Conservation (phyloP, 129 eudicot species). For the Rutidosis leptorrhynchoides region DNA sequence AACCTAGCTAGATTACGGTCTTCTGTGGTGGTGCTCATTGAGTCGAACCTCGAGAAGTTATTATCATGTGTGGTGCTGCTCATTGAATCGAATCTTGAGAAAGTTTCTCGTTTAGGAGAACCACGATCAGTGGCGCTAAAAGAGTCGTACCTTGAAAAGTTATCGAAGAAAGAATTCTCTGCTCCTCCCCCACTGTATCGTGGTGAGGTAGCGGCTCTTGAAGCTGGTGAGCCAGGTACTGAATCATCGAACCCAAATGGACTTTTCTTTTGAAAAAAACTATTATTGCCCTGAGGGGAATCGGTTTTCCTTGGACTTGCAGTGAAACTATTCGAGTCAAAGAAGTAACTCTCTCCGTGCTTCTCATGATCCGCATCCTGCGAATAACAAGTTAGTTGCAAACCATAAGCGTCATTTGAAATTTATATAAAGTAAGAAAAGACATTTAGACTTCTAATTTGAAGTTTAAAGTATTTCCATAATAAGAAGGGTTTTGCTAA, state of each 20-base stretch:
- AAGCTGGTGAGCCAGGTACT: constrained; percentile 60
- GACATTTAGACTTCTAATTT: background rate
- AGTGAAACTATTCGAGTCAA: constrained; percentile 62
- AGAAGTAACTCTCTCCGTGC: constrained; percentile 67
- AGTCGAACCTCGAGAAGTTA: constrained; percentile 55
- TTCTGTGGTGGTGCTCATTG: constrained; percentile 45
- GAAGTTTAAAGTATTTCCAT: background rate
- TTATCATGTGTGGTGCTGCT: constrained; percentile 37
- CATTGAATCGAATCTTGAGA: constrained; percentile 50
- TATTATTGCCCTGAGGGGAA: constrained; percentile 54
- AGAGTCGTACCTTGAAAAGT: constrained; percentile 47
- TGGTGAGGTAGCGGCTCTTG: constrained; percentile 69
- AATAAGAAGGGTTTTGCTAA: no score
- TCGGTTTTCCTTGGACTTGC: constrained; percentile 57
- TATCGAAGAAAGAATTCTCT: constrained; percentile 63
- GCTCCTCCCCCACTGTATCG: constrained; percentile 58
- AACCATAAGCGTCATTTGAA: background rate
- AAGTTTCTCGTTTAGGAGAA: constrained; percentile 41
- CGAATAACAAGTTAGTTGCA: constrained; percentile 7
- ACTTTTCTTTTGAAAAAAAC: constrained; percentile 45
- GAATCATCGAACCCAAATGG: constrained; percentile 72
- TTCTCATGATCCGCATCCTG: constrained; percentile 64
- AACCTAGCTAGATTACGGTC: constrained; percentile 45
- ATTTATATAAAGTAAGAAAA: background rate
- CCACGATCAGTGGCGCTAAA: constrained; percentile 38